A percentile compares a stretch with the other conserved stretches of the same genome.
Evolutionary conservation across 768 basidiomycete species (phyloP).

Genomic region (Lactifluus volemus): DNA sequence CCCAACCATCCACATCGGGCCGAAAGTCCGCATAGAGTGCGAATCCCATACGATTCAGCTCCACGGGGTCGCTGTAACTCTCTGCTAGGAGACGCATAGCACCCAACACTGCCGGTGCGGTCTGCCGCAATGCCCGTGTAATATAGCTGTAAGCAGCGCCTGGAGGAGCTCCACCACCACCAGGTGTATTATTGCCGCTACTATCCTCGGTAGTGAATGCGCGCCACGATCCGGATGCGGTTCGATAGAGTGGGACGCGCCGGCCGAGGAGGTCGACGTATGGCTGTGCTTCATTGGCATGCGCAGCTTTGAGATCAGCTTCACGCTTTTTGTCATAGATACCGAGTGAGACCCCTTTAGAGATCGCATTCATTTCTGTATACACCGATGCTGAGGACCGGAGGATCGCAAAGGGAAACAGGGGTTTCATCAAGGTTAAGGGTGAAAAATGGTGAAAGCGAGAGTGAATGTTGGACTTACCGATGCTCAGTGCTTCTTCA

Average conservation of each 20-base stretch:
- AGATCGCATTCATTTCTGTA: slow-evolving; percentile 84
- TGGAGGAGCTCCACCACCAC: slow-evolving; percentile 48
- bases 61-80: slow-evolving; percentile 42
- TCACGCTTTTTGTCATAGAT: slow-evolving; percentile 52
- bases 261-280: slow-evolving; percentile 82
- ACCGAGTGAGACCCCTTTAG: slow-evolving; percentile 80
- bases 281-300: slow-evolving; percentile 54
- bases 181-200: neutral
- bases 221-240: slow-evolving; percentile 61
- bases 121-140: slow-evolving; percentile 69
- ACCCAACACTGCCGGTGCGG: slow-evolving; percentile 68
- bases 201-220: slow-evolving; percentile 51
- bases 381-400: slow-evolving; percentile 70
- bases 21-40: slow-evolving; percentile 81
- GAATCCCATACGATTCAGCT: slow-evolving; percentile 63
- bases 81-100: slow-evolving; percentile 60
- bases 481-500: slow-evolving; percentile 88
- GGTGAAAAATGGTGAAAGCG: neutral
- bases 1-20: slow-evolving; percentile 77
- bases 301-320: slow-evolving; percentile 44
- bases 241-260: slow-evolving; percentile 75
- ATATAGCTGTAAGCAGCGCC: slow-evolving; percentile 79
- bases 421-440: neutral
- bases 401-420: neutral
- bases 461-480: slow-evolving; percentile 30